Evolutionary conservation across 2,329 filamentous ascomycete genomes (phyloP), one percentile per base, ranked within the genome.

Genomic region (Sclerotinia trifoliorum): DNA sequence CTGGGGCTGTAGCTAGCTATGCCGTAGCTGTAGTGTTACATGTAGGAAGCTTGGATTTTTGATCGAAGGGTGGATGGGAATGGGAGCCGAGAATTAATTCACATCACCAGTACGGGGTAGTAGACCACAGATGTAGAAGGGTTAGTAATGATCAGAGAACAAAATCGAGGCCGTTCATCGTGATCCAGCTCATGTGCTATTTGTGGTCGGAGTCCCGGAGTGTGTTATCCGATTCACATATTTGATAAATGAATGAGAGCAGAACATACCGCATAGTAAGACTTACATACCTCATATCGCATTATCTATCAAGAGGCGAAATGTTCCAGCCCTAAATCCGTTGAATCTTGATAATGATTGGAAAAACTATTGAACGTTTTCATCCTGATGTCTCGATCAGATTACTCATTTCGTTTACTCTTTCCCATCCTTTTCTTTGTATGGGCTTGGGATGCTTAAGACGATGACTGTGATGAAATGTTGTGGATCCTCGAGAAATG

Each of bases 371-470:
- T 24, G 26, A 32, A 29, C 57, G 57, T 48, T 61, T 61, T 48
- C 57, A 61, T 61, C 57, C 48, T 32, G 10, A 48, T 61, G 26
- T 42, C 49, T 49, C 44, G 26, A 19, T 24, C 19, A 3, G 44
- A 61, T 61, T 52, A 42, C 48, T 48, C 10, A 66, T 32, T 48
- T 49, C 35, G 21, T 55, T 55, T 42, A n/a, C 62, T 5, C 19
- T 32, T 17, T 17, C 13, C 5, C 11, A 8, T 13, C 17, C n/a
- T 56, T 65, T 65, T 44, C 63, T 65, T 65, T 65, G 63, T 65
- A 52, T 32, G 29, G 29, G 5, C 63, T 56, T 48, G 35, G 56
- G 39, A 48, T 48, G 51, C 49, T 26, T 54, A 39, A 39, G 21
- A 42, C 8, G 24, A 65, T 56, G 62, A 65, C 35, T 26, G 52